phyloP scores from a whole-genome alignment of 345 rosid species.

The Hibiscus tridactylites region DNA sequence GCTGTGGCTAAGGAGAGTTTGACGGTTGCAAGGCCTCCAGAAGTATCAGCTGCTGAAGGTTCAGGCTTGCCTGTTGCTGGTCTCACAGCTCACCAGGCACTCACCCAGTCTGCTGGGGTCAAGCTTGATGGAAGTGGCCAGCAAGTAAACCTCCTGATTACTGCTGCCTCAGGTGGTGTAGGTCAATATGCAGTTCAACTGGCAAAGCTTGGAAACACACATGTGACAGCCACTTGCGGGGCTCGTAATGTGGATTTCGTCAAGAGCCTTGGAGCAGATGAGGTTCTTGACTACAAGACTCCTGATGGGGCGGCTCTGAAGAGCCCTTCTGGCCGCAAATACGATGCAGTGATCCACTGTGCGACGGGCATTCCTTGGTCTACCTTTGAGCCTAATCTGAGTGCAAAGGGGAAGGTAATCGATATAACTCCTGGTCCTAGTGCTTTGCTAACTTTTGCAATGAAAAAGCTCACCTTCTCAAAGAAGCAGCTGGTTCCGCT shows the following conservation, averaged over 20 bases:
- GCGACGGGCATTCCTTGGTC: constrained; percentile 53
- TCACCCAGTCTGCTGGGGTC: constrained; percentile 48
- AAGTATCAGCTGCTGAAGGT: constrained; percentile 61
- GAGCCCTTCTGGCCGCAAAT: constrained; percentile 67
- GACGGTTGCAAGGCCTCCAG: constrained; percentile 48
- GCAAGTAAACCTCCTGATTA: constrained; percentile 47
- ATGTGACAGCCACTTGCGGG: constrained; percentile 85
- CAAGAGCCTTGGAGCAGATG: constrained; percentile 72
- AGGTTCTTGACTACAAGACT: constrained; percentile 76
- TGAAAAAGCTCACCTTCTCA: constrained; percentile 49
- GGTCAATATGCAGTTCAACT: constrained; percentile 76
- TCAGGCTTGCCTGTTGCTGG: constrained; percentile 62
- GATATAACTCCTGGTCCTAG: constrained; percentile 45
- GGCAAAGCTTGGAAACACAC: constrained; percentile 62
- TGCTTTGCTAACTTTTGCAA: constrained; percentile 34
- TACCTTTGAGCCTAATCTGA: constrained; percentile 56
- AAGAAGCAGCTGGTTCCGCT: constrained; percentile 65
- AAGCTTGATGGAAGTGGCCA: constrained; percentile 56
- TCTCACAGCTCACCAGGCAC: constrained; percentile 58
- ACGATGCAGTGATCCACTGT: constrained; percentile 67
- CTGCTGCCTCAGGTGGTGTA: constrained; percentile 84
- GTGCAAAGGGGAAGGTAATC: constrained; percentile 52
- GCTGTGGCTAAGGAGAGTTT: constrained; percentile 51
- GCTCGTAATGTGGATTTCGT: constrained; percentile 58
- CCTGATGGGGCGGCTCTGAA: constrained; percentile 61